Evolutionary conservation across 2,329 filamentous ascomycete genomes (phyloP).

Genomic region (Pseudocercospora macadamiae): DNA sequence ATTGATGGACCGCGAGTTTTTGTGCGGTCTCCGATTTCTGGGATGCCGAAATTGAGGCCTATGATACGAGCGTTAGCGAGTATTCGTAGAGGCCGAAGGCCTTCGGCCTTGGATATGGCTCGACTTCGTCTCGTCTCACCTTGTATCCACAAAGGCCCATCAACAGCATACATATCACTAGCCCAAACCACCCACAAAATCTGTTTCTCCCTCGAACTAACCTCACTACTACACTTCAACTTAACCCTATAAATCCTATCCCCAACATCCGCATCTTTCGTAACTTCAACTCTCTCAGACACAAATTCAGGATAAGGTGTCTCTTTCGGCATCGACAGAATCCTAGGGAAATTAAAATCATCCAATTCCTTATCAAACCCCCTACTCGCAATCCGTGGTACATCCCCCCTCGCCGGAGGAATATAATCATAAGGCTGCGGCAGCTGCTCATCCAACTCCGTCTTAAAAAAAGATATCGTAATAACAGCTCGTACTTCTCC

Average conservation of each 20-base stretch:
- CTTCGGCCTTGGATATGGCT: neutral
- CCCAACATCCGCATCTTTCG: neutral
- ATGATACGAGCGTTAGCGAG: too few relatives aligned
- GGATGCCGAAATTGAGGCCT: constrained; percentile 5
- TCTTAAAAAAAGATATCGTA: neutral
- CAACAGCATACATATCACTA: constrained; percentile 2
- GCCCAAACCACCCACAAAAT: constrained; percentile 1
- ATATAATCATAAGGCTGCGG: neutral
- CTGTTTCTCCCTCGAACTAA: neutral
- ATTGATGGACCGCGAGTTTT: neutral
- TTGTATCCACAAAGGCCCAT: neutral
- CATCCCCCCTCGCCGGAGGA: neutral
- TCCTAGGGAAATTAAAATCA: neutral
- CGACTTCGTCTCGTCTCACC: neutral
- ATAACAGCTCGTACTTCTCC: neutral
- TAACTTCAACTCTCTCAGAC: neutral
- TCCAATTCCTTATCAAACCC: neutral
- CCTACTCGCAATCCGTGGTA: neutral
- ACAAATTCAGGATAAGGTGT: neutral
- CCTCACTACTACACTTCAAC: too few relatives aligned
- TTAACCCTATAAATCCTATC: neutral
- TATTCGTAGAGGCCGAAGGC: too few relatives aligned
- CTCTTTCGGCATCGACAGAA: neutral
- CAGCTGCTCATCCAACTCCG: neutral
- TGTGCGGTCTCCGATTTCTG: neutral